These are phyloP conservation scores for Dioszegia crocea DNA, from an alignment of 768 basidiomycete species.

Conservation along the genomic window DNA sequence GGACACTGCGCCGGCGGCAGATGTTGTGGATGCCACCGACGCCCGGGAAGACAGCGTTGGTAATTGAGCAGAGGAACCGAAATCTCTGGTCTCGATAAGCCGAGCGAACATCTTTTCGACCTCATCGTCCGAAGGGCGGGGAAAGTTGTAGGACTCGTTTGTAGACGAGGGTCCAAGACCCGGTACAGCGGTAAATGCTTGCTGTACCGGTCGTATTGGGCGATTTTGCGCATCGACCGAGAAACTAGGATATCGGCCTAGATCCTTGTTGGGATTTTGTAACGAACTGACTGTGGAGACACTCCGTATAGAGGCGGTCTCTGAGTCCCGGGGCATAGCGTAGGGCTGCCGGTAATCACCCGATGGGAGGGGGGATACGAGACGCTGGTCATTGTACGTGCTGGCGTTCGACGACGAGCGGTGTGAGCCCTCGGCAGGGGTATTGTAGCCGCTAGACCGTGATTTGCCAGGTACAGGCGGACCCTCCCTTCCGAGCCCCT, in stretches of 20 bases:
- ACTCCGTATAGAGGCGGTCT: conserved; percentile 19
- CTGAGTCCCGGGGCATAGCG: conserved; percentile 51
- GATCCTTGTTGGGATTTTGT: conserved; percentile 13
- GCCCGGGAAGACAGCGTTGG: conserved; percentile 24
- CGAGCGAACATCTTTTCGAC: conserved; percentile 77
- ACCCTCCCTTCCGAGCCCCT: conserved; percentile 4
- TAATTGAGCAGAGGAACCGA: conserved; percentile 47
- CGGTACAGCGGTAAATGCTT: conserved; percentile 8
- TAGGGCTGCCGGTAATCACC: background rate
- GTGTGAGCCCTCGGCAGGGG: background rate
- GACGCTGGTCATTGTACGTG: background rate
- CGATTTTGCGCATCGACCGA: conserved; percentile 5
- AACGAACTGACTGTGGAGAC: conserved; percentile 15
- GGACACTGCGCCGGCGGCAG: conserved; percentile 18
- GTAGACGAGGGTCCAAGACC: conserved; percentile 9
- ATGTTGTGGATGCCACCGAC: conserved; percentile 9
- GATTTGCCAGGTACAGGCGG: conserved; percentile 5
- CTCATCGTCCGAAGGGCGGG: conserved; percentile 71
- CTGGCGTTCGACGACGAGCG: conserved; percentile 4
- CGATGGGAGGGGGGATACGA: background rate
- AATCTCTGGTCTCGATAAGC: conserved; percentile 66
- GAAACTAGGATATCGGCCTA: conserved; percentile 23
- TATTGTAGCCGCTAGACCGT: conserved; percentile 4
- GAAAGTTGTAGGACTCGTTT: conserved; percentile 61
- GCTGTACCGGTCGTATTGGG: conserved; percentile 6